Evolutionary conservation across 1,139 yeast genomes (phyloP), one percentile per base, ranked within the genome.

Genomic region (Yamadazyma atmosphaerica): DNA sequence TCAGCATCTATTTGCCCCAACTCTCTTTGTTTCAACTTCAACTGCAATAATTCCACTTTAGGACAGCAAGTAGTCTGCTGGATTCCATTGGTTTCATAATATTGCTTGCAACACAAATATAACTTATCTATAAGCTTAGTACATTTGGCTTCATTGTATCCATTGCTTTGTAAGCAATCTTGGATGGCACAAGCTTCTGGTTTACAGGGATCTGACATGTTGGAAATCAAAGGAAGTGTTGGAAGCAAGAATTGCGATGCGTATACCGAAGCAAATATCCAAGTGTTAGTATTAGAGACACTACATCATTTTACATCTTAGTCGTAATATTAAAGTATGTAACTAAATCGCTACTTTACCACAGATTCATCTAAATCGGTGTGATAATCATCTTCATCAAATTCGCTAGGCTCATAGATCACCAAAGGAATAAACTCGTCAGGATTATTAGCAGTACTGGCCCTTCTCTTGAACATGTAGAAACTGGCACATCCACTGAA

Each of bases 151-250:
- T 83, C 90, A 53, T 82, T 69, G 56, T 77, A 83, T 23, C 75
- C 74, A 47, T 69, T 72, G 12, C 58, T 52, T 39, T 68, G 65
- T 22, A 83, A 58, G 51, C 90, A 83, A 62, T 82, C 72, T 55
- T 83, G 88, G 19, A 83, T 83, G 5, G 77, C 79, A 62, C 89
- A 83, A 6, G 89, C 89, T 47, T 79, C 71, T 2, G 83, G 70
- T 50, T 81, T 80, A 57, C 89, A 83, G 1, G 84, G 74, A 42
- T 77, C 80, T 13, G 48, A 36, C 39, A 37, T 37, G 10, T 10
- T 26, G 16, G 36, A 24, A 9, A 14, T 10, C n/a, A n/a, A n/a
- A n/a, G n/a, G n/a, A n/a, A n/a, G n/a, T n/a, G n/a, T n/a, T n/a
- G n/a, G 16, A 9, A 16, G 21, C 4, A 26, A 11, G 29, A 23